phyloP scores from a whole-genome alignment of 1,139 yeast species.

The Arxiozyma bovina region DNA sequence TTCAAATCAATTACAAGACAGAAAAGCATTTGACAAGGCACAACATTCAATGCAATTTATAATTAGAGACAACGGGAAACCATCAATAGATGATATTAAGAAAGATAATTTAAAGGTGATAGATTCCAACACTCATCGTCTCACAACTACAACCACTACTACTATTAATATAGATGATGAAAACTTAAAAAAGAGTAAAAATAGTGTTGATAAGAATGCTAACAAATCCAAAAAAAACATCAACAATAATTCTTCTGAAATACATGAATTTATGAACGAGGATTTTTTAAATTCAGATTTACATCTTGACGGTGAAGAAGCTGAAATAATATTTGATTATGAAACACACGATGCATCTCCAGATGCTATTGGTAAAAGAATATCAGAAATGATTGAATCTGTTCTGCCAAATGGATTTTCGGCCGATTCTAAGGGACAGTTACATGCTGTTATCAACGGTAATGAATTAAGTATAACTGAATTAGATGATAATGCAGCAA shows the following conservation, averaged over 20 bases:
- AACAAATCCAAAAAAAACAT: not conserved
- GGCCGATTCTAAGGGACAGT: constrained; percentile 18
- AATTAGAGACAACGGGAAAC: constrained; percentile 14
- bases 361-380: constrained; percentile 25
- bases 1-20: constrained; percentile 24
- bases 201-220: constrained; percentile 1
- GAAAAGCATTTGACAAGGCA: constrained; percentile 15
- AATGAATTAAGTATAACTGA: constrained; percentile 19
- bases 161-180: not conserved
- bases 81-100: not conserved
- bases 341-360: constrained; percentile 24
- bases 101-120: not conserved
- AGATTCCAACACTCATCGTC: not conserved
- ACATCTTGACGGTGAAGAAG: constrained; percentile 22
- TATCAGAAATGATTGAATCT: constrained; percentile 27
- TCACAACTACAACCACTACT: not conserved
- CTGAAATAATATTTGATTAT: constrained; percentile 28
- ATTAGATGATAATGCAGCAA: not conserved
- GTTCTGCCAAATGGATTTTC: constrained; percentile 25
- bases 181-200: not conserved
- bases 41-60: constrained; percentile 23
- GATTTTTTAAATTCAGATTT: constrained; percentile 21
- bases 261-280: constrained; percentile 10
- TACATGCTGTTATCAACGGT: constrained; percentile 23
- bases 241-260: not conserved